A percentile compares a stretch with the other conserved stretches of the same genome.
Evolutionary conservation across 2,329 filamentous ascomycete species (phyloP).

Genomic region (Madurella mycetomatis): DNA sequence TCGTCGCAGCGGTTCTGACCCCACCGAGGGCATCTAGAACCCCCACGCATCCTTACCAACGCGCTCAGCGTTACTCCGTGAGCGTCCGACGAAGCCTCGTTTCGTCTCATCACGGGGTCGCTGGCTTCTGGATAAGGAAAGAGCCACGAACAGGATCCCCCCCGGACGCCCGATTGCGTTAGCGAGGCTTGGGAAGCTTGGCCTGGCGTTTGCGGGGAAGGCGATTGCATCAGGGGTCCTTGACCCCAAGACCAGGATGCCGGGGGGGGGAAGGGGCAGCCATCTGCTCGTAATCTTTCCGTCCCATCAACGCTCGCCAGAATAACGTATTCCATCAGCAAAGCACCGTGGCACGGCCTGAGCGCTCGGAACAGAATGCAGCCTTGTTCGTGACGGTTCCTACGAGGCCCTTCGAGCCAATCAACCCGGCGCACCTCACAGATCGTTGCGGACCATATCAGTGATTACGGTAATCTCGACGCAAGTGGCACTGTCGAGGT

Average conservation of each 20-base stretch:
- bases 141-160: neutral
- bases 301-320: no score
- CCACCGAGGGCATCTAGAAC: no score
- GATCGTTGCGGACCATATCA: neutral
- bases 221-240: conserved; percentile 5
- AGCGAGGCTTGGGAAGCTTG: conserved; percentile 1
- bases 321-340: no score
- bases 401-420: neutral
- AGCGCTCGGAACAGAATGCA: no score
- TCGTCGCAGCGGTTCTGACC: no score
- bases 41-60: no score
- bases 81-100: no score
- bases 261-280: conserved; percentile 9
- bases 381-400: neutral
- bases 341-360: no score
- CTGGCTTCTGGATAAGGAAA: no score
- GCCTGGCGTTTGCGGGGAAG: conserved; percentile 10
- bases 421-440: neutral
- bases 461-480: neutral
- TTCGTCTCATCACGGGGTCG: no score
- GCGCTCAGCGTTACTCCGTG: no score
- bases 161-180: neutral
- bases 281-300: neutral
- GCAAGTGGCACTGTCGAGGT: neutral
- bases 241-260: neutral